A percentile compares a stretch with the other conserved stretches of the same genome.
Conservation (phyloP, 495 filamentous ascomycete species). For the Penicillium silybi region DNA sequence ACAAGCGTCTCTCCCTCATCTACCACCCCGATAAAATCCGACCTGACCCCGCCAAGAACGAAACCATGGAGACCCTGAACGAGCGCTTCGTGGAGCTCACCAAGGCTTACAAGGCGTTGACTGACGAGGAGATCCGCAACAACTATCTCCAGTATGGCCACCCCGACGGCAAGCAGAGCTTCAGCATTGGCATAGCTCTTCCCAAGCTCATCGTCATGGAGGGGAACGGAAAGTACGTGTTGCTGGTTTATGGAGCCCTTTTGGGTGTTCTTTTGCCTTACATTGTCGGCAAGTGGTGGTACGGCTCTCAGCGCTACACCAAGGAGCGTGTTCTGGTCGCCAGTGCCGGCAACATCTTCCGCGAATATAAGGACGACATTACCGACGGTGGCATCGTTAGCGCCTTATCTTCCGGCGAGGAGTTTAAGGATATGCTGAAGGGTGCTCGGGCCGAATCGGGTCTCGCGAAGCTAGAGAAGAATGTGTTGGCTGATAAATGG, state of each 20-base stretch:
- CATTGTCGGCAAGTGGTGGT: slow-evolving; percentile 96
- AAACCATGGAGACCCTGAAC: slow-evolving; percentile 82
- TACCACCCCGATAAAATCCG: slow-evolving; percentile 90
- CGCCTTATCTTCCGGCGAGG: slow-evolving; percentile 76
- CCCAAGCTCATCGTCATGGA: slow-evolving; percentile 90
- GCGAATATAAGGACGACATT: slow-evolving; percentile 80
- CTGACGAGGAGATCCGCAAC: slow-evolving; percentile 93
- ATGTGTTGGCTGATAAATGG: slow-evolving; percentile 58
- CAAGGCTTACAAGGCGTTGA: slow-evolving; percentile 95
- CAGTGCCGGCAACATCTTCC: slow-evolving; percentile 90
- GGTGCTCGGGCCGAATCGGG: slow-evolving; percentile 71
- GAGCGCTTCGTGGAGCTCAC: slow-evolving; percentile 87
- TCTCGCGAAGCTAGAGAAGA: slow-evolving; percentile 75
- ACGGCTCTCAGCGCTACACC: slow-evolving; percentile 85
- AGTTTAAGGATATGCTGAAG: slow-evolving; percentile 69
- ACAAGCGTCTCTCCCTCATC: slow-evolving; percentile 78
- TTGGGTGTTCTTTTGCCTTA: slow-evolving; percentile 90
- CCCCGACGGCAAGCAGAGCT: slow-evolving; percentile 95
- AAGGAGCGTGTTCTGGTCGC: slow-evolving; percentile 88
- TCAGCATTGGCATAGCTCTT: slow-evolving; percentile 95
- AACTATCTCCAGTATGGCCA: slow-evolving; percentile 95
- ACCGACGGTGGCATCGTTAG: slow-evolving; percentile 73
- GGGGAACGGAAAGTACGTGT: slow-evolving; percentile 91
- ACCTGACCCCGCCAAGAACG: slow-evolving; percentile 77
- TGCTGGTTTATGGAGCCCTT: slow-evolving; percentile 80